These are phyloP conservation scores for Talaromyces sp. DNA, from an alignment of 2,329 filamentous ascomycete species.

Conservation along the genomic window DNA sequence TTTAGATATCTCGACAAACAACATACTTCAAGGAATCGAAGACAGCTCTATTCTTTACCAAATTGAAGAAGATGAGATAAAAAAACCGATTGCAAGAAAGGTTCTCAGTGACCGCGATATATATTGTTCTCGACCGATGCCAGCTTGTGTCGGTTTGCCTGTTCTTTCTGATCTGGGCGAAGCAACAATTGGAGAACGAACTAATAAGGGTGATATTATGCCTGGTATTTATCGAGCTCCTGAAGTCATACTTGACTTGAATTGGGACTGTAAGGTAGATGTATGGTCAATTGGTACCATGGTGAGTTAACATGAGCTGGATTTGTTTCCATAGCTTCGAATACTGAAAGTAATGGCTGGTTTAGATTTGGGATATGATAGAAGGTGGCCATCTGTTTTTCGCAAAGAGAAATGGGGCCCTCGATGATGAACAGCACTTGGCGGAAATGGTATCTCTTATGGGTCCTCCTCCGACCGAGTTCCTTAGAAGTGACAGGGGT, in stretches of 20 bases:
- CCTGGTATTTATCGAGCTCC: constrained; percentile 35
- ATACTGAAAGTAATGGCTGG: constrained; percentile 12
- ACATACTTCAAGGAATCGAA: constrained; percentile 40
- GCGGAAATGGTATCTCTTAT: constrained; percentile 5
- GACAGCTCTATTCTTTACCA: constrained; percentile 35
- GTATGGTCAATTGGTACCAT: constrained; percentile 38
- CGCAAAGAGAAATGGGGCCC: constrained; percentile 27
- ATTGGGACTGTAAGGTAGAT: constrained; percentile 34
- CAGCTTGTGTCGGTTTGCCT: constrained; percentile 13
- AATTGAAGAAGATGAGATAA: constrained; percentile 38
- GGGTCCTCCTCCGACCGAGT: constrained; percentile 1
- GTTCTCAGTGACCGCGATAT: constrained; percentile 18
- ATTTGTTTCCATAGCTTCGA: no score
- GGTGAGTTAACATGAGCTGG: constrained; percentile 16
- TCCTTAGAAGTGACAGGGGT: constrained; percentile 1
- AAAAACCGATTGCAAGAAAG: constrained; percentile 38
- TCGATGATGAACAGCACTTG: constrained; percentile 6
- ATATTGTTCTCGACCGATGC: constrained; percentile 28
- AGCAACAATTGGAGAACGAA: constrained; percentile 26
- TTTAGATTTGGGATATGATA: constrained; percentile 4
- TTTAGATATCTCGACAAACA: constrained; percentile 42
- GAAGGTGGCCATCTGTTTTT: constrained; percentile 16
- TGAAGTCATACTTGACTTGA: constrained; percentile 34
- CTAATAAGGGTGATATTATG: constrained; percentile 35
- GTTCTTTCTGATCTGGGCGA: constrained; percentile 32